Evolutionary conservation across 2,329 filamentous ascomycete genomes (phyloP).

Genomic region (Rhynchosporium agropyri): DNA sequence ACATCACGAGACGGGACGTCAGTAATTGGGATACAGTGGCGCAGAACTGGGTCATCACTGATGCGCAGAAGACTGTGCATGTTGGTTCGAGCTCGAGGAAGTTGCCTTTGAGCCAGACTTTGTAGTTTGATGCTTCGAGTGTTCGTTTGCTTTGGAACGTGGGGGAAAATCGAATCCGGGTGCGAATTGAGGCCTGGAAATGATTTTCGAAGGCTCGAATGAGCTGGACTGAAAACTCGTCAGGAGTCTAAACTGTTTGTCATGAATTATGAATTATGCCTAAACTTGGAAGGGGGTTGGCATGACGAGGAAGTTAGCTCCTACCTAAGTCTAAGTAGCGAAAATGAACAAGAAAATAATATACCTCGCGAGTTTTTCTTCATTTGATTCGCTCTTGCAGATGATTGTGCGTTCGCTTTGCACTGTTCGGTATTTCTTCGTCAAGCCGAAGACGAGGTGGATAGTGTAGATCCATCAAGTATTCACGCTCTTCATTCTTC

Average conservation of each 20-base stretch:
- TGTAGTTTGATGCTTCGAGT: conserved; percentile 19
- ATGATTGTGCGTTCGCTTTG: too few relatives aligned
- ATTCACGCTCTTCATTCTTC: too few relatives aligned
- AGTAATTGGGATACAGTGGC: conserved; percentile 79
- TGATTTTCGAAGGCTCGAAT: background rate
- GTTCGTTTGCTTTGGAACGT: background rate
- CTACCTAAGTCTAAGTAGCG: background rate
- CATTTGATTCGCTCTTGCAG: too few relatives aligned
- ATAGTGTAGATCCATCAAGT: too few relatives aligned
- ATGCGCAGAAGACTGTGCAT: conserved; percentile 40
- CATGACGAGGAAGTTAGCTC: background rate
- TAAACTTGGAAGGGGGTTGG: background rate
- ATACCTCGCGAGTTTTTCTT: too few relatives aligned
- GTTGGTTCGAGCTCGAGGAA: conserved; percentile 42
- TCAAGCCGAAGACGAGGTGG: too few relatives aligned
- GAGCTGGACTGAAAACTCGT: conserved; percentile 10
- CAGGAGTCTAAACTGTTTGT: conserved; percentile 14
- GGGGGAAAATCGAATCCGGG: background rate
- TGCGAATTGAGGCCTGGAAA: background rate
- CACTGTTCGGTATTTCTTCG: too few relatives aligned
- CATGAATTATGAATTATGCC: conserved; percentile 15
- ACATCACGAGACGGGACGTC: conserved; percentile 77
- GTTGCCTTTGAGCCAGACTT: conserved; percentile 35
- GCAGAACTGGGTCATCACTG: conserved; percentile 77
- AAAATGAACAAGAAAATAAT: too few relatives aligned